Evolutionary conservation across 2,329 filamentous ascomycete species (phyloP).

Genomic region (Ascochyta rabiei): DNA sequence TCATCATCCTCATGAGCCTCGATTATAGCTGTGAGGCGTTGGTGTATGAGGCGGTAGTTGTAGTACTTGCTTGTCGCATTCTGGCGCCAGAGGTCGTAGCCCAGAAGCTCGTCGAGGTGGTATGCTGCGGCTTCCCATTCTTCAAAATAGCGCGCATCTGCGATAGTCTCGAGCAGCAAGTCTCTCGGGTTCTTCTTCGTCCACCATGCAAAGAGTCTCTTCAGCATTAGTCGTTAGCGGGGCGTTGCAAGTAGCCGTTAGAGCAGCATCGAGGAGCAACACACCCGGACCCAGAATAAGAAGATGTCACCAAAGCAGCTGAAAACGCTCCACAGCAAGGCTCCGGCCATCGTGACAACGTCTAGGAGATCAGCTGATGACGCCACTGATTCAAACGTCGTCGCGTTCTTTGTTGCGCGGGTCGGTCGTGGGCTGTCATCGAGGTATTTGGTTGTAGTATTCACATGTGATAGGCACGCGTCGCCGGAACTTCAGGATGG

Average conservation of each 20-base stretch:
- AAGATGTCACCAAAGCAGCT: conserved; percentile 46
- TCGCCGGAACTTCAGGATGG: neutral
- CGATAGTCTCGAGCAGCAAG: conserved; percentile 69
- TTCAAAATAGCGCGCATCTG: conserved; percentile 73
- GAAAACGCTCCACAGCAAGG: conserved; percentile 35
- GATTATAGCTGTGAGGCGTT: conserved; percentile 74
- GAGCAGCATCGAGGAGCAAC: conserved; percentile 25
- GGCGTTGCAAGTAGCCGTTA: neutral
- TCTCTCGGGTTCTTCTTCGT: conserved; percentile 67
- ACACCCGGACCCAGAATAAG: conserved; percentile 51
- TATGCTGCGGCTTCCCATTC: conserved; percentile 87
- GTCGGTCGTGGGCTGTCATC: conserved; percentile 27
- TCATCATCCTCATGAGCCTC: conserved; percentile 73
- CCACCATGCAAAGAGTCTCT: conserved; percentile 75
- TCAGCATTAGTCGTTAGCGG: conserved; percentile 26
- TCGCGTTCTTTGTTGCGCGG: conserved; percentile 34
- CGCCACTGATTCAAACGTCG: conserved; percentile 25
- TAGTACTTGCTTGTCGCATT: conserved; percentile 82
- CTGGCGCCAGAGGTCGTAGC: conserved; percentile 83
- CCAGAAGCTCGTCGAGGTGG: conserved; percentile 80
- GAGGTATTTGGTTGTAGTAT: conserved; percentile 15
- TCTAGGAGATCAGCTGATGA: conserved; percentile 13
- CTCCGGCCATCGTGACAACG: conserved; percentile 28
- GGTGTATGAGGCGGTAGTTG: conserved; percentile 82
- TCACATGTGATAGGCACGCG: conserved; percentile 11